Evolutionary conservation across 441 rosid genomes (phyloP).

Genomic region (Melastoma candidum): DNA sequence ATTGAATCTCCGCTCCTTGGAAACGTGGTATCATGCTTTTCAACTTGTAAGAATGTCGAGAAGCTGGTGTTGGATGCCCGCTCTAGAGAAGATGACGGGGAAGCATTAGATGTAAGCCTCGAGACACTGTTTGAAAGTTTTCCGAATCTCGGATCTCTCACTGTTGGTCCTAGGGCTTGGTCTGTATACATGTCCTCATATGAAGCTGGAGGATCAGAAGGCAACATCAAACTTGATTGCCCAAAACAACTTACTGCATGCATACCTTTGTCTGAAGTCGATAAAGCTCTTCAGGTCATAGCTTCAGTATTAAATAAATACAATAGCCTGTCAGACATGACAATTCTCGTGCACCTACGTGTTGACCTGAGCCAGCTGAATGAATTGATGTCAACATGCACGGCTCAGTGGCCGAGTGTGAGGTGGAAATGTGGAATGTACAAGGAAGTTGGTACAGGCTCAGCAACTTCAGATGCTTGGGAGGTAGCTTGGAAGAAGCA

Average conservation of each 20-base stretch:
- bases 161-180: slow-evolving; percentile 44
- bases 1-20: slow-evolving; percentile 36
- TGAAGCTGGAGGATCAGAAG: slow-evolving; percentile 21
- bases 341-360: slow-evolving; percentile 35
- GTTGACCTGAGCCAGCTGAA: slow-evolving; percentile 23
- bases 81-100: slow-evolving; percentile 14
- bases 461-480: slow-evolving; percentile 25
- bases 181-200: slow-evolving; percentile 30
- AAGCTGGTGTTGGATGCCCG: slow-evolving; percentile 40
- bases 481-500: slow-evolving; percentile 11
- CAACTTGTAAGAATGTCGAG: slow-evolving; percentile 26
- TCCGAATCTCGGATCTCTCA: slow-evolving; percentile 34
- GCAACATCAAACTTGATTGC: slow-evolving; percentile 12
- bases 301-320: slow-evolving; percentile 33
- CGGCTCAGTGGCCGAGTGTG: slow-evolving; percentile 25
- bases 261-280: slow-evolving; percentile 24
- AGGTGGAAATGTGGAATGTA: slow-evolving; percentile 61
- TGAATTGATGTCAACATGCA: slow-evolving; percentile 33
- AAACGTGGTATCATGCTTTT: slow-evolving; percentile 27
- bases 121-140: slow-evolving; percentile 39
- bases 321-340: slow-evolving; percentile 33
- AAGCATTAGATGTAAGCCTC: slow-evolving; percentile 21
- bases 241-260: slow-evolving; percentile 37
- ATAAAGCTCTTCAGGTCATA: slow-evolving; percentile 30
- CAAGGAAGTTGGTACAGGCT: slow-evolving; percentile 32